phyloP scores from a whole-genome alignment of 1,139 yeast genomes.

The Yamadazyma diospyri region DNA sequence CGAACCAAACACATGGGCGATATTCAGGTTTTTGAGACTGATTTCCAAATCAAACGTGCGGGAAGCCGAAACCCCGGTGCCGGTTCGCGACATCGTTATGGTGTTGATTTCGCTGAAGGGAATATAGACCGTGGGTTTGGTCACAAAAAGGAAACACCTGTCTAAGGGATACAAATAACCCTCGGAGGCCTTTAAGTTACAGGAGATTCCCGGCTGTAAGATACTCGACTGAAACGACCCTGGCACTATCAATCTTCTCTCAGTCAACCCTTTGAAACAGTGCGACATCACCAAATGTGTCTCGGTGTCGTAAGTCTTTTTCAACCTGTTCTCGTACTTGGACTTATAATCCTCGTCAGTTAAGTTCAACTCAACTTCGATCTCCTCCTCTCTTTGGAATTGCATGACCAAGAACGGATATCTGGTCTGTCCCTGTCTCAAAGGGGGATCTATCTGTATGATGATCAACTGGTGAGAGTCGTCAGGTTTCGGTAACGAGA shows the following conservation, averaged over 20 bases:
- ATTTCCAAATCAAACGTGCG: slow-evolving; percentile 93
- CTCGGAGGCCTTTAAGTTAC: slow-evolving; percentile 93
- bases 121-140: slow-evolving; percentile 91
- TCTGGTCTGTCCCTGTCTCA: slow-evolving; percentile 87
- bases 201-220: slow-evolving; percentile 80
- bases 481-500: slow-evolving; percentile 91
- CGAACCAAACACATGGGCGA: slow-evolving; percentile 81
- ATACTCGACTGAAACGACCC: slow-evolving; percentile 76
- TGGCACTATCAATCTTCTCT: slow-evolving; percentile 79
- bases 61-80: slow-evolving; percentile 71
- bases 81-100: slow-evolving; percentile 85
- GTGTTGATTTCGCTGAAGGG: slow-evolving; percentile 78
- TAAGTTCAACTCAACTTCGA: slow-evolving; percentile 84
- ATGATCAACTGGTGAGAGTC: slow-evolving; percentile 86
- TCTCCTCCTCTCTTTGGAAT: slow-evolving; percentile 84
- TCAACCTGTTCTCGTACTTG: slow-evolving; percentile 74
- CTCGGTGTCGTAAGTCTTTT: slow-evolving; percentile 73
- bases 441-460: slow-evolving; percentile 92
- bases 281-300: slow-evolving; percentile 88
- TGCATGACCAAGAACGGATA: slow-evolving; percentile 91
- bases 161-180: slow-evolving; percentile 91
- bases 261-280: slow-evolving; percentile 86
- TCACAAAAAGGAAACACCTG: slow-evolving; percentile 83
- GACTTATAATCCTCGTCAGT: slow-evolving; percentile 77
- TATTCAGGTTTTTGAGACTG: slow-evolving; percentile 59